Conservation (phyloP, 2,329 filamentous ascomycete genomes). For the Emydomyces testavorans region DNA sequence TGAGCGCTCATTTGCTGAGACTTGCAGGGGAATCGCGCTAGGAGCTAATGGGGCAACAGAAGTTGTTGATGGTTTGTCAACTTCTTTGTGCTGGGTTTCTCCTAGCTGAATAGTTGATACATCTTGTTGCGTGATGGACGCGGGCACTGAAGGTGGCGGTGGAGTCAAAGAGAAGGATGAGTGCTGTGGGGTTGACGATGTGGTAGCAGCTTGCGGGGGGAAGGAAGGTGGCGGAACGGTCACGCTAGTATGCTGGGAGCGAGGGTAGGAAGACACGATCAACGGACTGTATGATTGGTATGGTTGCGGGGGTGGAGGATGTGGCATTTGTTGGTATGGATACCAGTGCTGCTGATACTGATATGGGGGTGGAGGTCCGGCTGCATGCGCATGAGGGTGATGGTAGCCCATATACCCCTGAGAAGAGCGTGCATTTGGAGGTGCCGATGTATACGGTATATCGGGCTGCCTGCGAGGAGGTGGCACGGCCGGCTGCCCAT, state of each 20-base stretch:
- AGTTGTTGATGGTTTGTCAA: slow-evolving; percentile 16
- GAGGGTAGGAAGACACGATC: slow-evolving; percentile 36
- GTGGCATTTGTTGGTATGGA: slow-evolving; percentile 30
- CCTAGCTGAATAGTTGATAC: slow-evolving; percentile 19
- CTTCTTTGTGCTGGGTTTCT: slow-evolving; percentile 17
- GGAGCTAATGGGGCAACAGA: neutral
- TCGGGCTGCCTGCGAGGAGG: slow-evolving; percentile 39
- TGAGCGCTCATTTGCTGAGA: slow-evolving; percentile 18
- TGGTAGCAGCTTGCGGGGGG: slow-evolving; percentile 19
- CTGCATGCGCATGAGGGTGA: slow-evolving; percentile 44
- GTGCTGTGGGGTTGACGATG: slow-evolving; percentile 29
- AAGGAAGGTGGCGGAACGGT: slow-evolving; percentile 27
- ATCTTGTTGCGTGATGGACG: slow-evolving; percentile 23
- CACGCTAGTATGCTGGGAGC: slow-evolving; percentile 32
- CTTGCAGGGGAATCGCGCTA: slow-evolving; percentile 7
- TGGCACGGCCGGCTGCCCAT: slow-evolving; percentile 42
- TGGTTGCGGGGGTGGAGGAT: slow-evolving; percentile 32
- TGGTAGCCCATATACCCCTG: slow-evolving; percentile 48
- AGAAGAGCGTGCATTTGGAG: slow-evolving; percentile 45
- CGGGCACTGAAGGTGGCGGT: slow-evolving; percentile 23
- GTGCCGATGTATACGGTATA: slow-evolving; percentile 33
- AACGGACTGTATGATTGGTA: slow-evolving; percentile 34
- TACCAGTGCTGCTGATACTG: slow-evolving; percentile 39
- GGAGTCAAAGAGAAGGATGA: slow-evolving; percentile 25
- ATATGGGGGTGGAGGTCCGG: slow-evolving; percentile 39